Evolutionary conservation across 768 basidiomycete species (phyloP).

Genomic region (Cystofilobasidium ferigula): DNA sequence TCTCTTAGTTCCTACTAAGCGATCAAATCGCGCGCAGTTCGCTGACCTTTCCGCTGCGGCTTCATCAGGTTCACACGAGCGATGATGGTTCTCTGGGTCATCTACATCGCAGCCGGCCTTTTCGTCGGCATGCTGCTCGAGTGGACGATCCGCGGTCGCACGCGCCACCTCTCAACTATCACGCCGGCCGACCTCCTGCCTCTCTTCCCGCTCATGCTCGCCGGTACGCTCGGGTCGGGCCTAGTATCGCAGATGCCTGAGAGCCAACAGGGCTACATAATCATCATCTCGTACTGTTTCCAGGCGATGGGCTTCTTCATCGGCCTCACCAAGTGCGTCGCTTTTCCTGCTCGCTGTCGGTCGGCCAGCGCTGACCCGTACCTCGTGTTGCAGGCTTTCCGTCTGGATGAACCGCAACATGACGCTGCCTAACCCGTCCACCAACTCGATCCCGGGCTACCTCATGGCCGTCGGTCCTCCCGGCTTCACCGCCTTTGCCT

Average conservation of each 20-base stretch:
- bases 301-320: slow-evolving; percentile 11
- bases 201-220: slow-evolving; percentile 19
- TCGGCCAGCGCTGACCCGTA: neutral
- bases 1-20: neutral
- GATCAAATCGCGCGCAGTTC: too few species aligned
- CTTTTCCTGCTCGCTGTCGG: neutral
- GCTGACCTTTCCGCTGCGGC: too few species aligned
- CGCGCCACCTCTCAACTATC: slow-evolving; percentile 6
- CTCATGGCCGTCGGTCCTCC: slow-evolving; percentile 22
- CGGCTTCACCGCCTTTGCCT: slow-evolving; percentile 22
- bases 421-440: slow-evolving; percentile 12
- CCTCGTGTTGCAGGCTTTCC: slow-evolving; percentile 1
- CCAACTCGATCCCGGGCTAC: slow-evolving; percentile 6
- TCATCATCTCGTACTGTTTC: slow-evolving; percentile 15
- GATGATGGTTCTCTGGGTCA: slow-evolving; percentile 15
- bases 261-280: slow-evolving; percentile 8
- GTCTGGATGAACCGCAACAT: slow-evolving; percentile 14
- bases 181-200: slow-evolving; percentile 20
- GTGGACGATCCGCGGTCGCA: slow-evolving; percentile 12
- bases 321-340: neutral
- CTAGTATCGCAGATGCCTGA: neutral
- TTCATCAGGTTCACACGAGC: neutral
- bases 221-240: slow-evolving; percentile 12
- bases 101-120: slow-evolving; percentile 16
- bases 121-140: slow-evolving; percentile 18